A percentile compares a stretch with the other conserved stretches of the same genome.
Conservation (phyloP, 73 alveolate species). For the Tetrahymena malaccensis region DNA sequence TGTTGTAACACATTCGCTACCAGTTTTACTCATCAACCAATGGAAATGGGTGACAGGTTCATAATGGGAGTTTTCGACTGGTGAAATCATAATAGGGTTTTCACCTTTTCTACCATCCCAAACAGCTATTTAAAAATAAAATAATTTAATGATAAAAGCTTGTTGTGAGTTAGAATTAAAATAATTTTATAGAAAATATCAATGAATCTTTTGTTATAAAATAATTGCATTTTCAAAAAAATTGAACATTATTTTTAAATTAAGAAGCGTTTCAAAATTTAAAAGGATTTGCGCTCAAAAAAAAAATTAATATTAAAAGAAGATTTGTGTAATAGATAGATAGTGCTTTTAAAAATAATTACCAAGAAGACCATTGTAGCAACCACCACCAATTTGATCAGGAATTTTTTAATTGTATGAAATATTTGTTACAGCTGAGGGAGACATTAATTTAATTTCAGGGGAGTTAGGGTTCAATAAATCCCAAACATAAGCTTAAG, state of each 20-base stretch:
- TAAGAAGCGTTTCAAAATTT: neutral
- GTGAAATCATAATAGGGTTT: conserved; percentile 71
- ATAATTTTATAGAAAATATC: neutral
- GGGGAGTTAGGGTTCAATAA: conserved; percentile 89
- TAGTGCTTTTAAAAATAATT: neutral
- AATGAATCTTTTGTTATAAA: no score
- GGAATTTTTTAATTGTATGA: conserved; percentile 83
- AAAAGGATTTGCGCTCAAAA: neutral
- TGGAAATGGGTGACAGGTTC: conserved; percentile 91
- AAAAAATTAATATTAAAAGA: neutral
- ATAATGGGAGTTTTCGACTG: conserved; percentile 87
- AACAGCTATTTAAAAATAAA: conserved; percentile 40
- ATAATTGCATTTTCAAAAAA: neutral
- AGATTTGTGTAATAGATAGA: neutral
- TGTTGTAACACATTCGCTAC: conserved; percentile 88
- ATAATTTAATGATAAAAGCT: no score
- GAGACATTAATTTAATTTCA: conserved; percentile 66
- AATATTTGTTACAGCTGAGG: conserved; percentile 80
- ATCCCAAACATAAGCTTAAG: conserved; percentile 75
- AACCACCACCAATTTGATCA: conserved; percentile 90
- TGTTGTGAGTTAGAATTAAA: no score
- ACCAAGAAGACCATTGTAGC: conserved; percentile 83
- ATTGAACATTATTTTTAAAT: neutral
- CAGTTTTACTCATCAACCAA: conserved; percentile 86
- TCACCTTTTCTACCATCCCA: conserved; percentile 82